A percentile compares a stretch with the other conserved stretches of the same genome.
These are phyloP conservation scores for Pichia sp. DNA, from an alignment of 1,139 yeast genomes.

Conservation along the genomic window DNA sequence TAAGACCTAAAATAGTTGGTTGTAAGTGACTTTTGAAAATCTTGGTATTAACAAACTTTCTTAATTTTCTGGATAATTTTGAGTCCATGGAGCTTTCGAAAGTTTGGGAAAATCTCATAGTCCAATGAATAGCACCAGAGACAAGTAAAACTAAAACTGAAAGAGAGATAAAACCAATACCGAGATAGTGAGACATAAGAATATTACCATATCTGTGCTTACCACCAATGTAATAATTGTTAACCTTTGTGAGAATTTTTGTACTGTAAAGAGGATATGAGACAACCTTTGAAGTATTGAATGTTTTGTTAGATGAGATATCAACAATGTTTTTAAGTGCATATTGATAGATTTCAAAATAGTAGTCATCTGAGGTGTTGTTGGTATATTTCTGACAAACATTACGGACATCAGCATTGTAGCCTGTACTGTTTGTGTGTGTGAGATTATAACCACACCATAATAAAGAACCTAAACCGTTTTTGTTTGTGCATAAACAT, in stretches of 20 bases:
- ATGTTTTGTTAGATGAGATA: constrained; percentile 21
- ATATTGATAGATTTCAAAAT: not conserved
- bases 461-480: constrained; percentile 18
- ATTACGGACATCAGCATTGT: not conserved
- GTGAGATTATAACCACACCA: constrained; percentile 13
- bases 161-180: constrained; percentile 47
- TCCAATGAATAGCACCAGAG: constrained; percentile 44
- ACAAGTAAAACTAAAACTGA: constrained; percentile 47
- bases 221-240: constrained; percentile 38
- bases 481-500: constrained; percentile 24
- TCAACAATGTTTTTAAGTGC: constrained; percentile 8
- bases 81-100: constrained; percentile 37
- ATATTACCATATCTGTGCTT: constrained; percentile 36
- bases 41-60: constrained; percentile 47
- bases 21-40: constrained; percentile 47
- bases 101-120: constrained; percentile 38
- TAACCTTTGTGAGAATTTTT: constrained; percentile 29
- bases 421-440: not conserved
- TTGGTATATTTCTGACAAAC: not conserved
- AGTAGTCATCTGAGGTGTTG: not conserved
- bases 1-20: constrained; percentile 35
- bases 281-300: constrained; percentile 15
- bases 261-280: constrained; percentile 22
- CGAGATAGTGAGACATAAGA: constrained; percentile 45
- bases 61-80: constrained; percentile 36